These are phyloP conservation scores for Dictyostelium firmibasis DNA, from an alignment of 78 protist genomes.

Conservation along the genomic window DNA sequence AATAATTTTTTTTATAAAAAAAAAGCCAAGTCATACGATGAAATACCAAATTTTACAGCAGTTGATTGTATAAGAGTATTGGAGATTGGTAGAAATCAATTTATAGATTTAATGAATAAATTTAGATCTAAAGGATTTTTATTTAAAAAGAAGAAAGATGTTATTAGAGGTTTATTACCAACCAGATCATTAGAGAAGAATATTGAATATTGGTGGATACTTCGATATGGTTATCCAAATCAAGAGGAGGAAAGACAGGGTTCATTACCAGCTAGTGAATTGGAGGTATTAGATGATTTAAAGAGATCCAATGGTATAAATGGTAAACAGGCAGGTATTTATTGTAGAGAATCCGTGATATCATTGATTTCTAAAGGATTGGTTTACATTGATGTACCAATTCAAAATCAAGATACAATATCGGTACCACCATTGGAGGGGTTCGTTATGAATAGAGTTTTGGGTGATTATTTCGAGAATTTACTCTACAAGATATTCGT, in stretches of 20 bases:
- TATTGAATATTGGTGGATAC: constrained; percentile 84
- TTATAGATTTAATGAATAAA: constrained; percentile 83
- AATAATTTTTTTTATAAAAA: not conserved
- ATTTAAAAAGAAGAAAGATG: constrained; percentile 76
- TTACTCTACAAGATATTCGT: constrained; percentile 95
- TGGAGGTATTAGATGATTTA: constrained; percentile 28
- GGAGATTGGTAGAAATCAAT: constrained; percentile 83
- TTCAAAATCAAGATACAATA: constrained; percentile 55
- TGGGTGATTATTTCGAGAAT: constrained; percentile 88
- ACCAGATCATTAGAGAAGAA: constrained; percentile 50
- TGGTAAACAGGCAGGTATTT: constrained; percentile 74
- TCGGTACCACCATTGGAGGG: constrained; percentile 93
- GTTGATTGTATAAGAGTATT: constrained; percentile 83
- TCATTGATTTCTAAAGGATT: constrained; percentile 66
- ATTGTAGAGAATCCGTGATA: constrained; percentile 13
- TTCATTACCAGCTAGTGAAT: constrained; percentile 1
- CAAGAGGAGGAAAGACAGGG: constrained; percentile 26
- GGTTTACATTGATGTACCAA: constrained; percentile 71
- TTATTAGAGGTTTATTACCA: constrained; percentile 65
- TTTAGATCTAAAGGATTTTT: constrained; percentile 76
- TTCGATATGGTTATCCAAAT: not conserved
- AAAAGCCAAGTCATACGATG: constrained; percentile 83
- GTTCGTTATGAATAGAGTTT: constrained; percentile 96
- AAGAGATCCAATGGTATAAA: not conserved
- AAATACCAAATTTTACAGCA: constrained; percentile 86